Percentiles rank a stretch among this genome's conserved stretches.
These are phyloP conservation scores for Skeletonema menzelii DNA, from an alignment of 108 stramenopile species.

Conservation along the genomic window DNA sequence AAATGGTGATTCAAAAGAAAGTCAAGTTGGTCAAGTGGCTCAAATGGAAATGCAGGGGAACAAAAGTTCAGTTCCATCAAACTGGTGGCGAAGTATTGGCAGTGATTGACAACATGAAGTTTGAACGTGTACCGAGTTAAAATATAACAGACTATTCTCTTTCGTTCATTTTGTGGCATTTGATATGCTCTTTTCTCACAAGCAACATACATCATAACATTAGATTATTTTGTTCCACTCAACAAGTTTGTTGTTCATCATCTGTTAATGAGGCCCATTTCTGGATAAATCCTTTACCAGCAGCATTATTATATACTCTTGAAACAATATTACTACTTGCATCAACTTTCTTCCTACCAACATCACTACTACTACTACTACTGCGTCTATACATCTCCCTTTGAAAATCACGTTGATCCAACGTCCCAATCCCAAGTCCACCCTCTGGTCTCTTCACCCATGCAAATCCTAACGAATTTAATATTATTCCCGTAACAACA, in stretches of 20 bases:
- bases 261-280: neutral
- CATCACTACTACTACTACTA: neutral
- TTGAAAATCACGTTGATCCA: constrained; percentile 38
- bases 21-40: constrained; percentile 42
- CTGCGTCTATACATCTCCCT: constrained; percentile 7
- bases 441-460: constrained; percentile 31
- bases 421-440: constrained; percentile 38
- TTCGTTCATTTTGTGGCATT: neutral
- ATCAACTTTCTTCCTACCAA: no score
- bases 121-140: neutral
- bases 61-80: constrained; percentile 25
- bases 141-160: neutral
- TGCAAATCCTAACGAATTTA: constrained; percentile 38
- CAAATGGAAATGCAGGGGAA: constrained; percentile 44
- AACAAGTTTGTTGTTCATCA: neutral
- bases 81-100: constrained; percentile 36
- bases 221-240: neutral
- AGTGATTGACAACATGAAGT: neutral
- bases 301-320: neutral
- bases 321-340: neutral
- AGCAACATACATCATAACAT: neutral
- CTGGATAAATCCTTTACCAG: neutral
- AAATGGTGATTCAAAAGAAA: constrained; percentile 27
- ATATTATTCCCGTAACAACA: constrained; percentile 29
- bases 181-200: neutral